Conservation (phyloP, 352 stramenopile species). For the Salisapilia sapeloensis region DNA sequence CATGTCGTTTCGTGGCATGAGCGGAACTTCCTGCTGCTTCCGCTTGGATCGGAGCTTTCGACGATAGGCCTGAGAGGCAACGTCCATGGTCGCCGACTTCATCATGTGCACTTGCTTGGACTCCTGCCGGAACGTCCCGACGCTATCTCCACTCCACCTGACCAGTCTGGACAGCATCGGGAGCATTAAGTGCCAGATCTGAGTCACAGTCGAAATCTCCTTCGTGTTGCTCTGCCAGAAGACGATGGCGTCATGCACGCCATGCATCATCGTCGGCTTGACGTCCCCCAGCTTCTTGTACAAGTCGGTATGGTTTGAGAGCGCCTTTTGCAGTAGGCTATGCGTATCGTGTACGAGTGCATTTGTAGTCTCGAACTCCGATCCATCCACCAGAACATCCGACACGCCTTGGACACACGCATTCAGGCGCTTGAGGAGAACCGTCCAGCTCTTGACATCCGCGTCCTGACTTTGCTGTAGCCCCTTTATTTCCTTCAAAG, state of each 20-base stretch:
- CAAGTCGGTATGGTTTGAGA: conserved; percentile 12
- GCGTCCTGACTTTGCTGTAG: conserved; percentile 10
- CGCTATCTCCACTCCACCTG: conserved; percentile 28
- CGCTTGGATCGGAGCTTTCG: conserved; percentile 4
- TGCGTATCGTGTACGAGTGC: conserved; percentile 19
- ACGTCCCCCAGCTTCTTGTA: conserved; percentile 14
- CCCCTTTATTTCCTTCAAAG: conserved; percentile 10
- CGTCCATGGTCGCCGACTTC: conserved; percentile 26
- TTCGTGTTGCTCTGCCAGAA: conserved; percentile 32
- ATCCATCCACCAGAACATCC: conserved; percentile 28
- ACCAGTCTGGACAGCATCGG: conserved; percentile 28
- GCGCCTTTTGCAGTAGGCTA: conserved; percentile 15
- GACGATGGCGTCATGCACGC: conserved; percentile 14
- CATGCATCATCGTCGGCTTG: conserved; percentile 20
- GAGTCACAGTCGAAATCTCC: conserved; percentile 30
- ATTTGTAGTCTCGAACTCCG: conserved; percentile 4
- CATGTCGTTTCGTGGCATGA: conserved; percentile 48
- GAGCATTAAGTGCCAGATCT: conserved; percentile 28
- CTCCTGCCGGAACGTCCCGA: conserved; percentile 19
- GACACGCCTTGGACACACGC: conserved; percentile 21
- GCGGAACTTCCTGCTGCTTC: conserved; percentile 8
- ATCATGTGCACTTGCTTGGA: conserved; percentile 31
- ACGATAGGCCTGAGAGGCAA: conserved; percentile 23
- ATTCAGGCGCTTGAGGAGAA: conserved; percentile 21
- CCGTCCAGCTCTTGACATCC: conserved; percentile 25